phyloP scores from a whole-genome alignment of 805 yeast species.

The Kazachstania viticola region DNA sequence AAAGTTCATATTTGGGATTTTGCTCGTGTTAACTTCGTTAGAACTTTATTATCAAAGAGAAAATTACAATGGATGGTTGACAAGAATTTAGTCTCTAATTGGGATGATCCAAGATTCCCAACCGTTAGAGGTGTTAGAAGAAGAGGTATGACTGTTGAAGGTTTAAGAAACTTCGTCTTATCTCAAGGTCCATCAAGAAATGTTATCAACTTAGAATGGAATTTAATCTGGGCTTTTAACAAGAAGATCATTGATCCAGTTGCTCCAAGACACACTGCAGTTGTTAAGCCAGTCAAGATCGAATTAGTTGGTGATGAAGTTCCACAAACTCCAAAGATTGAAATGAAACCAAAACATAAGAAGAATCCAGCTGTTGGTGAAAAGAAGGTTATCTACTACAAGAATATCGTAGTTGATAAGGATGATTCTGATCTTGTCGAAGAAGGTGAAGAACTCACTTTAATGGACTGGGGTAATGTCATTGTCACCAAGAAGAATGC shows the following conservation, averaged over 20 bases:
- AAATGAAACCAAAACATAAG: slow-evolving; percentile 85
- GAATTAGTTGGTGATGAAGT: slow-evolving; percentile 46
- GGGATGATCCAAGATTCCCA: slow-evolving; percentile 99
- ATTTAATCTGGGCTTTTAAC: slow-evolving; percentile 93
- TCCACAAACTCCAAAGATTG: slow-evolving; percentile 49
- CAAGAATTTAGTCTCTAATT: slow-evolving; percentile 71
- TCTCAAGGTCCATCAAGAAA: slow-evolving; percentile 98
- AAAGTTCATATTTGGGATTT: slow-evolving; percentile 97
- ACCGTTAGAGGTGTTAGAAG: slow-evolving; percentile 98
- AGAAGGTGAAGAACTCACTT: slow-evolving; percentile 87
- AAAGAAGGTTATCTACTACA: slow-evolving; percentile 61
- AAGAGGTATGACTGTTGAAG: slow-evolving; percentile 99
- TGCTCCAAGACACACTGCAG: slow-evolving; percentile 91
- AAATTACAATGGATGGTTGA: slow-evolving; percentile 99
- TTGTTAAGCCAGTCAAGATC: slow-evolving; percentile 62
- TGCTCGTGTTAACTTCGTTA: slow-evolving; percentile 90
- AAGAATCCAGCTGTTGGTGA: slow-evolving; percentile 85
- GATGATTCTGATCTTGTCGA: slow-evolving; percentile 66
- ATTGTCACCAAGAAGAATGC: slow-evolving; percentile 61
- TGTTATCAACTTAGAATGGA: slow-evolving; percentile 96
- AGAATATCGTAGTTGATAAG: slow-evolving; percentile 67
- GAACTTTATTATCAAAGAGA: slow-evolving; percentile 92
- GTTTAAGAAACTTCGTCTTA: slow-evolving; percentile 83
- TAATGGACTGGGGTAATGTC: slow-evolving; percentile 98
- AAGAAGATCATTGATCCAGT: slow-evolving; percentile 94